These are phyloP conservation scores for Suhomyces wounanorum DNA, from an alignment of 1,139 yeast genomes.

Conservation along the genomic window DNA sequence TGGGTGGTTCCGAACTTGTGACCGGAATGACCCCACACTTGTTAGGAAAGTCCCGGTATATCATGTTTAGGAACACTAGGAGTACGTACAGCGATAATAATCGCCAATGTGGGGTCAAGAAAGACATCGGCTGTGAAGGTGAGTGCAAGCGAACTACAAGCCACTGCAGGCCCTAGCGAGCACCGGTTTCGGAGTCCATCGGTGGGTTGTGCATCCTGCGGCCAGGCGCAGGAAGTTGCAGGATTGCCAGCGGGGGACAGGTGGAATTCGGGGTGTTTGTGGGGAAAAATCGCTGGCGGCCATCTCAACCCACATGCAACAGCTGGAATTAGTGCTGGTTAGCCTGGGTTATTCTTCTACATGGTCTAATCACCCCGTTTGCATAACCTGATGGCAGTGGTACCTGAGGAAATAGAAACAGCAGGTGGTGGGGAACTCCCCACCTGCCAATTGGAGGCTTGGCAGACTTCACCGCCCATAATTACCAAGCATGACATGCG, in stretches of 20 bases:
- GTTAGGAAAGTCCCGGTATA: neutral
- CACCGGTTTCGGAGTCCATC: neutral
- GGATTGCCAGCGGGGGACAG: neutral
- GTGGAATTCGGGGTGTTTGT: neutral
- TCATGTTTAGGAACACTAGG: neutral
- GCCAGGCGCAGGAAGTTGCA: neutral
- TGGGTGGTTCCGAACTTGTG: neutral
- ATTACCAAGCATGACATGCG: neutral
- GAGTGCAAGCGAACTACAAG: neutral
- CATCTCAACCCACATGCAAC: too few species aligned
- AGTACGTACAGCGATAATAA: neutral
- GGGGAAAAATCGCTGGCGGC: neutral
- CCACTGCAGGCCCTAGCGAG: neutral
- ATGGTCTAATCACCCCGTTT: neutral
- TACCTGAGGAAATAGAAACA: neutral
- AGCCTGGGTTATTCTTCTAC: neutral
- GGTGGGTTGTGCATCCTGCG: neutral
- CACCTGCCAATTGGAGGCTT: neutral
- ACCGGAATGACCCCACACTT: neutral
- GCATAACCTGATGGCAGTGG: neutral
- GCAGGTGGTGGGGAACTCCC: neutral
- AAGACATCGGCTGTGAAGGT: neutral
- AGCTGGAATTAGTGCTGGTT: too few species aligned
- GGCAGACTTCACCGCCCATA: neutral
- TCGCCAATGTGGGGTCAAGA: neutral